Evolutionary conservation across 805 yeast species (phyloP).

Genomic region (Priceomyces melissophilus): DNA sequence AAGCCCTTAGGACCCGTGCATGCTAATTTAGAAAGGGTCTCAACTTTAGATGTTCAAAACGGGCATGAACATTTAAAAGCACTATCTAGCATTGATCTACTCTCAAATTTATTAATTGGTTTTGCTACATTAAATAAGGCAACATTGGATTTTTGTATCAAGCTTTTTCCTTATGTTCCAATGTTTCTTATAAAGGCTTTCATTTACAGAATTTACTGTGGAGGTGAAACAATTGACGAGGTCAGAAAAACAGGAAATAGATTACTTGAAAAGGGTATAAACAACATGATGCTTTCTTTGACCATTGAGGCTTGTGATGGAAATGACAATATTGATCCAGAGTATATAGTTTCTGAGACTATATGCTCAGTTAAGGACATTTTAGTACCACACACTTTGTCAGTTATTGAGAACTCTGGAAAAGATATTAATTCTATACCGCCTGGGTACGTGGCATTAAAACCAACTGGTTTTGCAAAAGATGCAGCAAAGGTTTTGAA

Average conservation of each 20-base stretch:
- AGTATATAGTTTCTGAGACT: slow-evolving; percentile 60
- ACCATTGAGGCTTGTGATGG: slow-evolving; percentile 94
- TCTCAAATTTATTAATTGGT: slow-evolving; percentile 68
- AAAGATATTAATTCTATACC: slow-evolving; percentile 65
- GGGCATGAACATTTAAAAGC: slow-evolving; percentile 45
- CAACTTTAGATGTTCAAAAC: slow-evolving; percentile 1
- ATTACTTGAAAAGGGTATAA: slow-evolving; percentile 69
- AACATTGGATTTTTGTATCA: slow-evolving; percentile 57
- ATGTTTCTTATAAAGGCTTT: slow-evolving; percentile 62
- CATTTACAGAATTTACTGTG: slow-evolving; percentile 83
- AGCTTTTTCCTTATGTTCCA: slow-evolving; percentile 72
- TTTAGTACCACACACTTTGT: slow-evolving; percentile 66
- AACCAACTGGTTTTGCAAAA: slow-evolving; percentile 84
- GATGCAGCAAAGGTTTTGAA: slow-evolving; percentile 72
- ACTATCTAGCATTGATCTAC: slow-evolving; percentile 50
- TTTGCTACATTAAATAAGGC: slow-evolving; percentile 63
- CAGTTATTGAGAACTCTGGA: slow-evolving; percentile 46
- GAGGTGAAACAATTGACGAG: slow-evolving; percentile 75
- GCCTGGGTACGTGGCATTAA: slow-evolving; percentile 88
- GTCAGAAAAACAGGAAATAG: slow-evolving; percentile 69
- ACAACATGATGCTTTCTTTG: slow-evolving; percentile 92
- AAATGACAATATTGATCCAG: slow-evolving; percentile 55
- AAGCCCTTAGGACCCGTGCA: slow-evolving; percentile 1
- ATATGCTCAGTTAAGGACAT: slow-evolving; percentile 64
- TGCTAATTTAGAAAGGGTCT: neutral